A percentile compares a stretch with the other conserved stretches of the same genome.
phyloP scores from a whole-genome alignment of 164 flowering plant species.

The Berberis thunbergii region DNA sequence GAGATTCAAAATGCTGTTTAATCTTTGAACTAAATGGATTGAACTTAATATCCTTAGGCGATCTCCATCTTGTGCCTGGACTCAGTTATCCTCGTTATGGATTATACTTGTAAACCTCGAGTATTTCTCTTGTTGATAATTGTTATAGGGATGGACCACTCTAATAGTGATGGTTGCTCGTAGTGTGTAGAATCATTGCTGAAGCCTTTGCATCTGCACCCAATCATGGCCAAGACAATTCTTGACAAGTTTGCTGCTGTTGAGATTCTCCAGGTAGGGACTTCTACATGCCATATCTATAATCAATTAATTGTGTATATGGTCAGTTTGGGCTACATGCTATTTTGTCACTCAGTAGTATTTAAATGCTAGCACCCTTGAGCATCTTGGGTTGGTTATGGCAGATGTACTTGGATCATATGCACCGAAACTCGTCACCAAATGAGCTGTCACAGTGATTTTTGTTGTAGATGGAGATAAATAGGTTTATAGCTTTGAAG shows the following conservation, averaged over 20 bases:
- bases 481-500: background rate
- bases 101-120: too few species aligned
- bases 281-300: background rate
- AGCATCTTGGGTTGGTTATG: background rate
- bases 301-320: background rate
- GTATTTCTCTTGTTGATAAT: background rate
- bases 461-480: background rate
- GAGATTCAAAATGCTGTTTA: too few species aligned
- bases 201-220: constrained; percentile 35
- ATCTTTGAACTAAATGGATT: too few species aligned
- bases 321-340: background rate
- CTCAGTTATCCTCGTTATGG: too few species aligned
- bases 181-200: constrained; percentile 58
- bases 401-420: constrained; percentile 53
- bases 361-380: background rate
- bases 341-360: background rate
- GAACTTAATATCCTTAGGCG: too few species aligned
- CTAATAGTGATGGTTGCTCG: constrained; percentile 4
- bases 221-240: constrained; percentile 43
- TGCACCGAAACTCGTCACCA: constrained; percentile 20
- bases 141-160: background rate
- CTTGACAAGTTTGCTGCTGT: constrained; percentile 93
- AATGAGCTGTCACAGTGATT: background rate
- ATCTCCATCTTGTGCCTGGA: too few species aligned
- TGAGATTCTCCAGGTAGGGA: constrained; percentile 76